A percentile compares a stretch with the other conserved stretches of the same genome.
phyloP scores from a whole-genome alignment of 306 rosid genomes.

The Pterocarpus santalinus region DNA sequence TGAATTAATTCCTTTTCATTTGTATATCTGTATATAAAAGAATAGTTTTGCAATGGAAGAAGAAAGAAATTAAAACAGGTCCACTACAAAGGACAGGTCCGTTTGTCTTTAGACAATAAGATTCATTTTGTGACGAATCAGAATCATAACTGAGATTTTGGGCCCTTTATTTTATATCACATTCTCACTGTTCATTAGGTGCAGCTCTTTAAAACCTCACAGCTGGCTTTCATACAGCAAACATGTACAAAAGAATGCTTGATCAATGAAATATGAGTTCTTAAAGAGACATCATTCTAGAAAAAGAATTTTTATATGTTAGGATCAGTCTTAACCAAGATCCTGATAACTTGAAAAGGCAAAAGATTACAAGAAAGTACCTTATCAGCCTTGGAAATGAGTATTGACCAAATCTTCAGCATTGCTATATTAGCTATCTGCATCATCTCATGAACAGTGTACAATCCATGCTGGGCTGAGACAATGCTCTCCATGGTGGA shows the following conservation, averaged over 20 bases:
- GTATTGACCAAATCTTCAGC: slow-evolving; percentile 80
- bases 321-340: not conserved
- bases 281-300: not conserved
- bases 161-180: too few relatives aligned
- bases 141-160: too few relatives aligned
- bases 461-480: slow-evolving; percentile 82
- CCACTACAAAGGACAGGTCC: not conserved
- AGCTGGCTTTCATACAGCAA: too few relatives aligned
- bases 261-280: not conserved
- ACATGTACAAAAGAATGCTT: too few relatives aligned
- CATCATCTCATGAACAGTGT: slow-evolving; percentile 69
- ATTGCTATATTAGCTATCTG: slow-evolving; percentile 72
- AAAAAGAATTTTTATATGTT: not conserved
- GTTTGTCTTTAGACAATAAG: too few relatives aligned
- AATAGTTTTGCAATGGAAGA: not conserved
- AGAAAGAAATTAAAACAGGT: not conserved
- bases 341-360: not conserved
- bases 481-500: slow-evolving; percentile 80
- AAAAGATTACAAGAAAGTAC: slow-evolving; percentile 50
- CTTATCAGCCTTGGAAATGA: slow-evolving; percentile 81
- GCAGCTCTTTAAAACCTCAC: too few relatives aligned
- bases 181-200: too few relatives aligned
- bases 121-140: too few relatives aligned
- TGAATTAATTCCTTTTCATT: not conserved
- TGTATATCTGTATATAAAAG: not conserved